These are phyloP conservation scores for Solanum megistacrolobum DNA, from an alignment of 257 asterid species.

Conservation along the genomic window DNA sequence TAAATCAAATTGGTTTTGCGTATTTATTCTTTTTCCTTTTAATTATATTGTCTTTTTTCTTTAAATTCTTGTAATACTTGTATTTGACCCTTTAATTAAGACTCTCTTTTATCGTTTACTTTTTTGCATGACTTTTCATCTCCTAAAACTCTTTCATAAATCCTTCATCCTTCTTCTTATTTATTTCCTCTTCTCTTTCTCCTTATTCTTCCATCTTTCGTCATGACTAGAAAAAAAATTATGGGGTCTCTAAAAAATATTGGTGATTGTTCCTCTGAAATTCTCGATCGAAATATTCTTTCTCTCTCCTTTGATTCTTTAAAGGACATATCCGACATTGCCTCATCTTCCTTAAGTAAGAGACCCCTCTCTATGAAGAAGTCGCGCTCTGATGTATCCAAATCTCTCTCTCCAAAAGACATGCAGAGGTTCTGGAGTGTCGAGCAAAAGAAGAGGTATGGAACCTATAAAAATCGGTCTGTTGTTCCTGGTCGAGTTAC, in stretches of 20 bases:
- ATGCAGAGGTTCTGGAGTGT: background rate
- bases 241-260: background rate
- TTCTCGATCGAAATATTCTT: background rate
- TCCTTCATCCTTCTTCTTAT: background rate
- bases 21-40: too few relatives aligned
- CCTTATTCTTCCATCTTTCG: too few relatives aligned
- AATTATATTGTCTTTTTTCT: background rate
- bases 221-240: background rate
- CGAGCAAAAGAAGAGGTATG: background rate
- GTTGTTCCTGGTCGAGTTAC: background rate
- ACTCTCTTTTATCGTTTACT: too few relatives aligned
- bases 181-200: background rate
- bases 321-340: background rate
- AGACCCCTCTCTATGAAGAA: background rate
- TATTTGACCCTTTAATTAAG: background rate
- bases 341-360: background rate
- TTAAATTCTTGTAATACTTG: background rate
- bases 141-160: background rate
- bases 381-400: background rate
- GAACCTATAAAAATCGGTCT: background rate
- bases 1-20: too few relatives aligned
- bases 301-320: background rate
- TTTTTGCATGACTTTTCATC: too few relatives aligned
- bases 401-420: background rate
- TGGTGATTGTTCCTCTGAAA: background rate